These are phyloP conservation scores for Kwoniella pini DNA, from an alignment of 768 basidiomycete species.

Conservation along the genomic window DNA sequence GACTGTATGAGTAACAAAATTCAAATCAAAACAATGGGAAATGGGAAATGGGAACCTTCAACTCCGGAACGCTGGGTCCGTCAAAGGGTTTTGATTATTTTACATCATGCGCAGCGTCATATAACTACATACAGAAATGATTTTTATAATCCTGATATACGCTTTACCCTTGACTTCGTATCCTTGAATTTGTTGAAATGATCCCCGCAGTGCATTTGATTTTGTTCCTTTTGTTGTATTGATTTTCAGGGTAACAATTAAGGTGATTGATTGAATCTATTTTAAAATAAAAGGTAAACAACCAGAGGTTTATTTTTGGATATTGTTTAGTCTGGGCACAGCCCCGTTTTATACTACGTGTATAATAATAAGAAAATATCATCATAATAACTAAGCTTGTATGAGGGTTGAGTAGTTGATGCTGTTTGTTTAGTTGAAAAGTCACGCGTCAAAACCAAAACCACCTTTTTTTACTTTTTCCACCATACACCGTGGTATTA, in stretches of 20 bases:
- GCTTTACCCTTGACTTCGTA: not conserved
- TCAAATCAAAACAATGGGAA: no score
- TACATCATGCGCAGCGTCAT: not conserved
- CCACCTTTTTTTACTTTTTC: no score
- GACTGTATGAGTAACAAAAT: no score
- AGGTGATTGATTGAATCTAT: not conserved
- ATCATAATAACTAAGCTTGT: no score
- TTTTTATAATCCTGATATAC: no score
- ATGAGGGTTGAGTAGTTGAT: no score
- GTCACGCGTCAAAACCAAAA: no score
- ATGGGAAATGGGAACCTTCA: not conserved
- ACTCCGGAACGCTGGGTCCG: not conserved
- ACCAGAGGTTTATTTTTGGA: constrained; percentile 15
- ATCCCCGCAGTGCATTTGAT: not conserved
- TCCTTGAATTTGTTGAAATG: no score
- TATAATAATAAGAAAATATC: not conserved
- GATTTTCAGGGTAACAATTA: not conserved
- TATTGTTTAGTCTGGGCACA: not conserved
- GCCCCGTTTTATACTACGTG: not conserved
- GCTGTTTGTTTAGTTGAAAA: not conserved
- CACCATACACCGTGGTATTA: no score
- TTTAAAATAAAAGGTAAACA: not conserved
- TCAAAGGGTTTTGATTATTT: not conserved
- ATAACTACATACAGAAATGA: no score
- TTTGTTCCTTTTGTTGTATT: not conserved